These are phyloP conservation scores for Xylaria sp. DNA, from an alignment of 495 filamentous ascomycete genomes.

Conservation along the genomic window DNA sequence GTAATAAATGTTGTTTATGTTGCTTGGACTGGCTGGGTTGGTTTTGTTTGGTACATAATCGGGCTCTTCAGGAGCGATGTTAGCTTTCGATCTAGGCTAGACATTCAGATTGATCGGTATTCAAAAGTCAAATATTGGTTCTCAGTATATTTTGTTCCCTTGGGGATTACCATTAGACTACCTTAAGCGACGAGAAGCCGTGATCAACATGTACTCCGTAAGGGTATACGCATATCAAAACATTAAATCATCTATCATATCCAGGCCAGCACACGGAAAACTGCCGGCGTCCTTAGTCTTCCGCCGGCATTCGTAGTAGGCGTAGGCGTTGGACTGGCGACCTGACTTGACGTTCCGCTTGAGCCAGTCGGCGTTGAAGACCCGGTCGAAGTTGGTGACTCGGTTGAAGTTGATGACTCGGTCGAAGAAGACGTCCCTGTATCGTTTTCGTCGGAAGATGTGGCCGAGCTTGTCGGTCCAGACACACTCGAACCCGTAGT, in stretches of 20 bases:
- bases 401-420: neutral
- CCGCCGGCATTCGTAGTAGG: conserved; percentile 1
- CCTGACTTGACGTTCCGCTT: neutral
- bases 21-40: conserved; percentile 1
- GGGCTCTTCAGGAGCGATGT: neutral
- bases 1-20: conserved; percentile 17
- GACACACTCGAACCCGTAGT: neutral
- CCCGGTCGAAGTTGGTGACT: neutral
- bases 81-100: neutral
- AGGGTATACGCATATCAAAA: neutral
- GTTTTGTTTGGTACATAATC: neutral
- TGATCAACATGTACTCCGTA: neutral
- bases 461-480: neutral
- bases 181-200: neutral
- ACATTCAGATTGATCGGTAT: conserved; percentile 13
- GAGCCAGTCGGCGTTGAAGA: neutral
- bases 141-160: neutral
- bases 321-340: neutral
- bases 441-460: neutral
- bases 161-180: neutral
- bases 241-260: neutral
- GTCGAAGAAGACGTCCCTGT: neutral
- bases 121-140: neutral
- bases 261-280: neutral
- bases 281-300: neutral